Base-by-base conservation (phyloP, 768 basidiomycete species). In the Naganishia randhawae region DNA sequence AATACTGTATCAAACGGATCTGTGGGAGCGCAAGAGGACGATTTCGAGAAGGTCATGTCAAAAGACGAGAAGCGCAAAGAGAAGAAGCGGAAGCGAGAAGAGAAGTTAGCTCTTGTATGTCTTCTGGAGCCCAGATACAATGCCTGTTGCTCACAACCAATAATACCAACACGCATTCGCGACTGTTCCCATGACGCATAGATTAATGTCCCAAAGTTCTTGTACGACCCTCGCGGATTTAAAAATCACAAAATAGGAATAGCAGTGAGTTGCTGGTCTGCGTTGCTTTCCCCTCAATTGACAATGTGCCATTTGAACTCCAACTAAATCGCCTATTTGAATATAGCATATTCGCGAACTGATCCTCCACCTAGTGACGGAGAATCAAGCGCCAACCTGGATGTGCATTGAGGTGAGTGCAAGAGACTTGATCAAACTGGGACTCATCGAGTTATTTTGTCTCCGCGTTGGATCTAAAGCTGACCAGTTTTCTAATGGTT, bases 341-440 rank as follows among this genome's bases (percentile, higher is more conserved):
- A 45, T 16, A 22, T 75, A 96, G 93, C 92, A 96, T 74, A 83
- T 97, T 25, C 85, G 95, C 39, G 93, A 97, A 74, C 83, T 97
- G 22, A 84, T 89, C 11, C 81, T 97, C 2, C 90, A 96, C 72
- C 82, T 95, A 52, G 80, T 88, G 29, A 89, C 89, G 0, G 91
- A 94, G 74, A 87, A 86, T 19, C 87, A 89, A n/a, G 87, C 89
- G 0, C 88, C 89, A 0, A 87, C 86, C 65, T 97, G 93, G 93
- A 84, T 97, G 22, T 84, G 85, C 61, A 84, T 94, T 48, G 89
- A 92, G 79, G 93, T 91, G 54, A 62, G 85, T 50, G 8, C 50
- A 0, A 32, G 9, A 35, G 8, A 19, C 31, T 19, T 37, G 11
- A 42, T 45, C 76, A 2, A 37, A 32, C 5, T 52, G 17, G 17